Base-by-base conservation (phyloP, 441 rosid species). In the Arabidopsis lyrata region DNA sequence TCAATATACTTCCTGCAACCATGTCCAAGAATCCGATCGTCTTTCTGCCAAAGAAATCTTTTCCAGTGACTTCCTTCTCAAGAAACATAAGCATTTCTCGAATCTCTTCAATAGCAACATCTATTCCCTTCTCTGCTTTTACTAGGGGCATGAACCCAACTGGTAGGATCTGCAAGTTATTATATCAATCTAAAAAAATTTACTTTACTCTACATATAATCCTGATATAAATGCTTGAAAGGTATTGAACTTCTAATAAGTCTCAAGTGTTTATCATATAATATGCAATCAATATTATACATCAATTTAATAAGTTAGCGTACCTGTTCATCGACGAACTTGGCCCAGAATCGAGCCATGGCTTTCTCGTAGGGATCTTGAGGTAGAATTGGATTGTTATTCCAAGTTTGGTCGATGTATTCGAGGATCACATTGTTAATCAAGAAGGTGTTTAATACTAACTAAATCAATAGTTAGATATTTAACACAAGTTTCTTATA, bases 351-450 rank as follows among this genome's bases (percentile, higher is more conserved):
- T 3, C 81, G 66, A 72, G 79, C 77, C 36, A 50, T 57, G 63
- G 82, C 68, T 69, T 76, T 80, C 1, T 75, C 63, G 14, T 67
- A 75, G 8, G 85, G 82, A 78, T 82, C 78, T 6, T 47, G 66
- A 63, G 84, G 80, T 13, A 84, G 70, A 65, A 84, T 42, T 6
- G 81, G 80, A 63, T 80, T 75, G 9, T 61, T 38, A 5, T 29
- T 72, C 85, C 87, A 82, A 9, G 71, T 78, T 49, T 80, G 81
- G 16, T 87, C 78, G 24, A 83, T 69, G 74, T 83, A 85, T 39
- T 87, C 84, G 3, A 86, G 81, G 13, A 83, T 81, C 36, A 83
- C 36, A 1, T n/a, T n/a, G n/a, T n/a, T n/a, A n/a, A n/a, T n/a
- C n/a, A n/a, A n/a, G n/a, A n/a, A n/a, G n/a, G n/a, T n/a, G n/a